phyloP scores from a whole-genome alignment of 352 stramenopile species.

The Pythium chondricola region DNA sequence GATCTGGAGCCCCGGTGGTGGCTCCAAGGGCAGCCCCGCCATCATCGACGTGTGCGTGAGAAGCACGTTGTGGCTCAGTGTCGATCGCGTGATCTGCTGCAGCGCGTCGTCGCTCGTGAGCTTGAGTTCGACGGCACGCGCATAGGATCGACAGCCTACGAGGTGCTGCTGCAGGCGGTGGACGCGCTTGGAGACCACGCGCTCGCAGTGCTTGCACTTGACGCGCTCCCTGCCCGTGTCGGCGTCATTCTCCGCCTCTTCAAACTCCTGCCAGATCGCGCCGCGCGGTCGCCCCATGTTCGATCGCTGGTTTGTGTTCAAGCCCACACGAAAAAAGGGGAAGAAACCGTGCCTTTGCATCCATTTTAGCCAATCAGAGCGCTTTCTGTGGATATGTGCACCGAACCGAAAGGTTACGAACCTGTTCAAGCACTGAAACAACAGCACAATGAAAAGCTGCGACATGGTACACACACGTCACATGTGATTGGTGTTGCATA shows the following conservation, averaged over 20 bases:
- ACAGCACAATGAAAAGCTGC: too few species aligned
- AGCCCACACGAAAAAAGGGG: neutral
- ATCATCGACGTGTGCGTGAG: neutral
- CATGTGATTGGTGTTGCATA: too few species aligned
- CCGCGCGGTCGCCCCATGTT: slow-evolving; percentile 19
- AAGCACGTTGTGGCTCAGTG: neutral
- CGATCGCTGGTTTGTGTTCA: too few species aligned
- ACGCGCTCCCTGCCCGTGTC: slow-evolving; percentile 24
- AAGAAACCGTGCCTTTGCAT: slow-evolving; percentile 10
- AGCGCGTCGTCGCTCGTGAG: slow-evolving; percentile 25
- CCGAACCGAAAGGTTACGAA: slow-evolving; percentile 16
- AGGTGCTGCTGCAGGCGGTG: slow-evolving; percentile 23
- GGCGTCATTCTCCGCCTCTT: slow-evolving; percentile 21
- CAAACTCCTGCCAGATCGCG: slow-evolving; percentile 25
- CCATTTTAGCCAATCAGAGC: slow-evolving; percentile 13
- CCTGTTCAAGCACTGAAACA: slow-evolving; percentile 10
- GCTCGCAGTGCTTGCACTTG: slow-evolving; percentile 28
- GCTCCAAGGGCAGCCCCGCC: slow-evolving; percentile 6
- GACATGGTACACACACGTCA: too few species aligned
- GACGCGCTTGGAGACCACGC: slow-evolving; percentile 22
- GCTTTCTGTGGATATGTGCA: neutral
- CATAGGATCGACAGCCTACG: slow-evolving; percentile 21
- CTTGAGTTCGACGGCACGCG: slow-evolving; percentile 21
- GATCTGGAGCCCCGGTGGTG: slow-evolving; percentile 11
- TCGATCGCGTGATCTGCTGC: slow-evolving; percentile 17